Conservation (phyloP, 441 rosid genomes). For the Gossypium gossypioides region DNA sequence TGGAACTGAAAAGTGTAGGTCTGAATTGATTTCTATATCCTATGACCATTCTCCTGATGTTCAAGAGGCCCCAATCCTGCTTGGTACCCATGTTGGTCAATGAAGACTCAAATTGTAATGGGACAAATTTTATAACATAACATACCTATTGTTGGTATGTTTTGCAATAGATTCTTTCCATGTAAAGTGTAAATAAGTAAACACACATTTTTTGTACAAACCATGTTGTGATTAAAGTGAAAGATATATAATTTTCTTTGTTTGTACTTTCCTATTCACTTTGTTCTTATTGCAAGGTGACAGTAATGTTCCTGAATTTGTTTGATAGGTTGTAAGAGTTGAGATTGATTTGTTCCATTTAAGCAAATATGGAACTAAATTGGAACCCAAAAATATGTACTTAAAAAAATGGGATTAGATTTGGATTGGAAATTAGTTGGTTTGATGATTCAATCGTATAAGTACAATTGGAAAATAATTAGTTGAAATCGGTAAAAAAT, state of each 20-base stretch:
- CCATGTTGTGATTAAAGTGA: background rate
- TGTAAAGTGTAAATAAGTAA: background rate
- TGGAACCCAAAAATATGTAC: too few species aligned
- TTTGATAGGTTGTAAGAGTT: background rate
- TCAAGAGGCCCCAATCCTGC: background rate
- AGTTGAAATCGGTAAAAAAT: too few species aligned
- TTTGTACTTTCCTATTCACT: background rate
- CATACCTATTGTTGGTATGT: background rate
- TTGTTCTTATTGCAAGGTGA: background rate
- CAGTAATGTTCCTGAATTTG: background rate
- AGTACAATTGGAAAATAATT: too few species aligned
- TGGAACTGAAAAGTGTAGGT: background rate
- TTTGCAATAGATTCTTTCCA: background rate
- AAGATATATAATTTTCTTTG: background rate
- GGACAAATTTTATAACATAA: background rate
- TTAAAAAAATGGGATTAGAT: too few species aligned
- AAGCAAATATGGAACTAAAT: too few species aligned
- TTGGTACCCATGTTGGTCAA: background rate
- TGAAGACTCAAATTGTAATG: background rate
- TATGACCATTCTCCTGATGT: background rate
- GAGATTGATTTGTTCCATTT: background rate
- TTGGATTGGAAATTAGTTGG: too few species aligned
- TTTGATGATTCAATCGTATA: too few species aligned
- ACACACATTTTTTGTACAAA: background rate
- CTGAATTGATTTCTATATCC: slow-evolving; percentile 5